These are phyloP conservation scores for Aphanocladium album DNA, from an alignment of 2,329 filamentous ascomycete genomes.

Conservation along the genomic window DNA sequence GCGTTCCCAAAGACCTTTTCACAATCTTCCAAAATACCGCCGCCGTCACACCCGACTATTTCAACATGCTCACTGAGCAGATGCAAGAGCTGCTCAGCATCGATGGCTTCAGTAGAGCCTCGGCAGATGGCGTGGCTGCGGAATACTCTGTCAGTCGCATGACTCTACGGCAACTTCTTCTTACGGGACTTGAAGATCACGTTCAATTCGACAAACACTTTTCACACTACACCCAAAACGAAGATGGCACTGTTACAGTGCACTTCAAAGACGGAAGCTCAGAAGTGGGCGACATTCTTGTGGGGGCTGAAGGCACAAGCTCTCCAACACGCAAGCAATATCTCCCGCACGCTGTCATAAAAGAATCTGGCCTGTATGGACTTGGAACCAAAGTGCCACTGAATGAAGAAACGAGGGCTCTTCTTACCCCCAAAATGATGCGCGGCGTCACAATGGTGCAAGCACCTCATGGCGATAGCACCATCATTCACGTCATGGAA, in stretches of 20 bases:
- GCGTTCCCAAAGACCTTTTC: constrained; percentile 14
- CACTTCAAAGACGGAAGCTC: constrained; percentile 15
- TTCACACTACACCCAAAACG: constrained; percentile 9
- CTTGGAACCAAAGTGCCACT: constrained; percentile 15
- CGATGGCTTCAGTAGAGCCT: constrained; percentile 10
- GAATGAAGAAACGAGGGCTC: constrained; percentile 11
- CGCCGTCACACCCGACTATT: constrained; percentile 12
- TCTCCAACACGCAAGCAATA: constrained; percentile 15
- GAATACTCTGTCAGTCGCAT: constrained; percentile 19
- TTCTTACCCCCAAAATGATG: constrained; percentile 11
- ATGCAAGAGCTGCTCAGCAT: constrained; percentile 10
- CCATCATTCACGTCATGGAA: constrained; percentile 16
- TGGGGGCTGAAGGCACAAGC: constrained; percentile 17
- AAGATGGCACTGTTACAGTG: constrained; percentile 15
- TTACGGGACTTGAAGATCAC: constrained; percentile 15
- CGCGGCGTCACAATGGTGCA: constrained; percentile 15
- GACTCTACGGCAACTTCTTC: constrained; percentile 16
- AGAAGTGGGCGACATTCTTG: constrained; percentile 13
- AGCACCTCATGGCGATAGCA: constrained; percentile 12
- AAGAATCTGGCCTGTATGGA: constrained; percentile 14
- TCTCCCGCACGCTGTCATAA: constrained; percentile 14
- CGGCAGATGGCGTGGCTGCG: constrained; percentile 13
- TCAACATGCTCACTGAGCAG: constrained; percentile 16
- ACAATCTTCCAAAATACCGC: constrained; percentile 15
- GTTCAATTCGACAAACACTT: constrained; percentile 16